Evolutionary conservation across 2,329 filamentous ascomycete genomes (phyloP), one percentile per base, ranked within the genome.

Genomic region (Penicillium sp.): DNA sequence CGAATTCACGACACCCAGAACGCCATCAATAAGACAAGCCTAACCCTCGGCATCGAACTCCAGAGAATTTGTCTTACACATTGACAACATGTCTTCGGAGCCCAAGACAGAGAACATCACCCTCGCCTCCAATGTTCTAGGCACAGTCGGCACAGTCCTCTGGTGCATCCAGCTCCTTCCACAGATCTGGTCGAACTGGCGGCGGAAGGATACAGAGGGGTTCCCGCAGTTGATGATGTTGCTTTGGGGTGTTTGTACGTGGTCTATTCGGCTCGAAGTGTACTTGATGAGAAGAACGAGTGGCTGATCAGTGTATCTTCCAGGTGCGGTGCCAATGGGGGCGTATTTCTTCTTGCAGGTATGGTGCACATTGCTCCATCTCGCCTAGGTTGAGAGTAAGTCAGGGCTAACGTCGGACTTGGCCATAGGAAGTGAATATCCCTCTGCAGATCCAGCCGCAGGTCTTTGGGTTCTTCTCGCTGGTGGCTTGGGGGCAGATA

Each of bases 141-240:
- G 77, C 38, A 79, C 77, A 3, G 79, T 79, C 53, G 77, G 77
- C 7, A 79, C 77, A 1, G 71, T 78, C 11, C 69, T 79, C 45
- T 79, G 77, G 76, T 79, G 76, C 56, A 67, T 79, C 58, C 70
- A 81, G 64, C 62, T 79, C 45, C 66, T 78, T 17, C 73, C 73
- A 13, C 78, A 81, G 66, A 88, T 89, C 77, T 88, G 84, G 84
- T 82, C 85, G 62, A 89, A 88, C 70, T 89, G 85, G 82, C 79
- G 81, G 21, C 81, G 77, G 13, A 88, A 89, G 70, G 83, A 81
- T 63, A 89, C 86, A 0, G 86, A 88, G 45, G 87, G 87, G 2
- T 75, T 89, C 2, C 87, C 87, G 0, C 81, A 80, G 0, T 68
- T 75, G 21, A 89, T 89, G 86, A 84, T 89, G 79, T 84, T 89